phyloP scores from a whole-genome alignment of 768 basidiomycete species.

The Phylloporus arenicola region DNA sequence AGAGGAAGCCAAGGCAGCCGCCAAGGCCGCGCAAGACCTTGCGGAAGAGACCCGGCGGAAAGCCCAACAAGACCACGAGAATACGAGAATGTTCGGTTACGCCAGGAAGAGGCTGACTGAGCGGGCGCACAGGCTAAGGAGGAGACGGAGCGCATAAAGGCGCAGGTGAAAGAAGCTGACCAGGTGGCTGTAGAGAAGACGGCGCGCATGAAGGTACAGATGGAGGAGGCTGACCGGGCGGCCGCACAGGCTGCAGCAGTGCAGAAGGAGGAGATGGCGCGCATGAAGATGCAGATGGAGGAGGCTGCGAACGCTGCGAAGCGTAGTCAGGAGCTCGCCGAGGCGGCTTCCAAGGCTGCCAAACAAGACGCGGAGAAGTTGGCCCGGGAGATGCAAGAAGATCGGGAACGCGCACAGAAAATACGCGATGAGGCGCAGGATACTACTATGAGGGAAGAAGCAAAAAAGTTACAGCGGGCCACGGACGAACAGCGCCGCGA shows the following conservation, averaged over 20 bases:
- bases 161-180: too few species aligned
- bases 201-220: too few species aligned
- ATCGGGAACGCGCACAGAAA: too few species aligned
- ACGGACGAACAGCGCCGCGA: constrained; percentile 16
- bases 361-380: constrained; percentile 15
- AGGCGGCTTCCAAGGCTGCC: constrained; percentile 3
- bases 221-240: constrained; percentile 7
- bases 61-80: constrained; percentile 10
- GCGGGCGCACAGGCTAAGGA: too few species aligned
- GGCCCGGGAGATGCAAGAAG: constrained; percentile 8
- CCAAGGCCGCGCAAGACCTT: constrained; percentile 1
- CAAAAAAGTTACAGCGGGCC: constrained; percentile 3
- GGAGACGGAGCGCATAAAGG: too few species aligned
- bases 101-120: too few species aligned
- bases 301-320: background rate
- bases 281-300: constrained; percentile 12
- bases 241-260: background rate
- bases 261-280: constrained; percentile 3
- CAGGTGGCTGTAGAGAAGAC: too few species aligned
- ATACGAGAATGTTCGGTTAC: background rate
- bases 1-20: constrained; percentile 1
- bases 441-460: constrained; percentile 10
- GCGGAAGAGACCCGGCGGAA: background rate
- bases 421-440: constrained; percentile 15
- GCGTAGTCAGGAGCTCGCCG: constrained; percentile 8